Evolutionary conservation across 805 yeast genomes (phyloP), one percentile per base, ranked within the genome.

Genomic region (Yamadazyma phyllophila): DNA sequence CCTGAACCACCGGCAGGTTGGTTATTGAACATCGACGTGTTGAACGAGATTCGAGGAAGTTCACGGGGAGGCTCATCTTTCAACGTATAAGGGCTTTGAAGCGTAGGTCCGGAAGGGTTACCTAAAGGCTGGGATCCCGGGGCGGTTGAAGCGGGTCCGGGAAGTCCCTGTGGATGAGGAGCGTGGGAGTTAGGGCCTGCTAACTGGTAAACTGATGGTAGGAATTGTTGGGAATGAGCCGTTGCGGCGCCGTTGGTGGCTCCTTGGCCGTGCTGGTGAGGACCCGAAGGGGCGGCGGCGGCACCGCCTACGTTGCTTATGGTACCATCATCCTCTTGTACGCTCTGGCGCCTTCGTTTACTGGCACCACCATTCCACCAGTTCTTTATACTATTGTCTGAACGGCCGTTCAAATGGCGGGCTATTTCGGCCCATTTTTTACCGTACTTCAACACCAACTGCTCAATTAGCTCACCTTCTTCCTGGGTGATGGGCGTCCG

Each of bases 361-460:
- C 87, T 88, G 11, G 95, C 92, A 7, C 96, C 95, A 3, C 96
- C 96, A 60, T 88, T 88, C 96, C 96, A 89, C 96, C 96, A 90
- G 66, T 90, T 90, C 61, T 88, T 88, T 56, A 88, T 88, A 15
- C 96, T 90, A 62, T 88, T 89, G 63, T 89, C 97, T n/a, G 85
- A 77, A 43, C 97, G 72, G 2, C 96, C 96, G 50, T 86, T 84
- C 47, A 89, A 68, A 63, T 88, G 95, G 43, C 96, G 77, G 13
- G 96, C 88, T 38, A 89, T 90, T 59, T 88, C 96, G 0, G 97
- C 96, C 97, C 97, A 89, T 56, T 87, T 77, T 63, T 89, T 88
- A 38, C 97, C 97, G 60, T 87, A 80, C 52, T 81, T 78, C 9
- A 73, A 77, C 34, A 90, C 96, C 45, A 90, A 73, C 51, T 81